Evolutionary conservation across 257 asterid genomes (phyloP).

Genomic region (Hygrophila difformis): DNA sequence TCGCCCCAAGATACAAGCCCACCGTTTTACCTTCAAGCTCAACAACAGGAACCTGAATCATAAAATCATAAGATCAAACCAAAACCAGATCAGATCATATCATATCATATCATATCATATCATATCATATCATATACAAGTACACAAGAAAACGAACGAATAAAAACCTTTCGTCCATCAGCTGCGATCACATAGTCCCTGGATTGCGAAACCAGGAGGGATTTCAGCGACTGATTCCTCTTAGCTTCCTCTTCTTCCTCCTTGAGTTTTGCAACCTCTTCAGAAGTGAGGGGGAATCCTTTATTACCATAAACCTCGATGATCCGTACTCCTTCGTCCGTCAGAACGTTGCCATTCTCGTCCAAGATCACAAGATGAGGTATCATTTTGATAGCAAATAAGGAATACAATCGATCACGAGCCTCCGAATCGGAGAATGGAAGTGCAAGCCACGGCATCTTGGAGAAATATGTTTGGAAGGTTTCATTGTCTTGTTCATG

Average conservation of each 20-base stretch:
- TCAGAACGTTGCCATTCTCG: constrained; percentile 44
- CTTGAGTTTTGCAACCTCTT: constrained; percentile 34
- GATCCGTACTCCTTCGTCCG: constrained; percentile 39
- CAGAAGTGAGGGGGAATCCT: constrained; percentile 63
- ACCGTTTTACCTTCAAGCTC: constrained; percentile 79
- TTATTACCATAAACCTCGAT: constrained; percentile 50
- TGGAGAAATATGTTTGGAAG: constrained; percentile 50
- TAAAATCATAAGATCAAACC: background rate
- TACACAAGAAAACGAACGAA: background rate
- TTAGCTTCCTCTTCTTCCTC: constrained; percentile 55
- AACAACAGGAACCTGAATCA: constrained; percentile 47
- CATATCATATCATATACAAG: no score
- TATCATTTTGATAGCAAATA: constrained; percentile 55
- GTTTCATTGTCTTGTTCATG: constrained; percentile 53
- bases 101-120: no score
- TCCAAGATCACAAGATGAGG: constrained; percentile 70
- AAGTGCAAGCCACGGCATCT: constrained; percentile 93
- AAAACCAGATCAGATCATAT: no score
- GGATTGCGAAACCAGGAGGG: constrained; percentile 38
- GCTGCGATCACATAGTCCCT: constrained; percentile 59
- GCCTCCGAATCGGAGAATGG: constrained; percentile 69
- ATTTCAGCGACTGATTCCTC: constrained; percentile 62
- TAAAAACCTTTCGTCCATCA: constrained; percentile 59
- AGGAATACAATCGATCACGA: constrained; percentile 32
- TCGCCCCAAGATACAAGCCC: constrained; percentile 45